phyloP scores from a whole-genome alignment of 306 rosid species.

The Trichosanthes cucumerina region DNA sequence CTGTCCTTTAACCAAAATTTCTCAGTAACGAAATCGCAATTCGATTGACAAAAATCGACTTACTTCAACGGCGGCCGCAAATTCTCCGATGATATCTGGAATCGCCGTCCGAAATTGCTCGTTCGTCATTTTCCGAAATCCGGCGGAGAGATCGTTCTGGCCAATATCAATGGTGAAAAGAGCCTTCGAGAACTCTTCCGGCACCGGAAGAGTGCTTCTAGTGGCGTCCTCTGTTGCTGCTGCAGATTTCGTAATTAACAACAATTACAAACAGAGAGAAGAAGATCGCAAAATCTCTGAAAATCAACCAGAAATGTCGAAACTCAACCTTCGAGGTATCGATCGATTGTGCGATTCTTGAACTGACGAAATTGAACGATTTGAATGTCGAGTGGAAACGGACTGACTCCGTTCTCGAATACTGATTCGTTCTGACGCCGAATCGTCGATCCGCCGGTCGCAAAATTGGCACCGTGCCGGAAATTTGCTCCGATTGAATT shows the following conservation, averaged over 20 bases:
- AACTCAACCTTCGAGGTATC: constrained; percentile 29
- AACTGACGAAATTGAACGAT: constrained; percentile 40
- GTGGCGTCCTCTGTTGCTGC: constrained; percentile 24
- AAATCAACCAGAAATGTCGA: not conserved
- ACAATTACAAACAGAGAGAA: not conserved
- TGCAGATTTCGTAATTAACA: not conserved
- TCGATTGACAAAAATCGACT: not conserved
- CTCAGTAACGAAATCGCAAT: not conserved
- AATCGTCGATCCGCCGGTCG: constrained; percentile 61
- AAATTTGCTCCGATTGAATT: constrained; percentile 66
- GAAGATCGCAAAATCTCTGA: not conserved
- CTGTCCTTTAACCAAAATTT: not conserved
- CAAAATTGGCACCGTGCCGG: constrained; percentile 79
- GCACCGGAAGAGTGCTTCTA: constrained; percentile 30
- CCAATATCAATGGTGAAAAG: constrained; percentile 70
- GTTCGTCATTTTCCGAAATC: constrained; percentile 22
- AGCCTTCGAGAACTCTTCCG: constrained; percentile 59
- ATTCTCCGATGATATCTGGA: constrained; percentile 37
- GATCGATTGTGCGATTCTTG: constrained; percentile 41
- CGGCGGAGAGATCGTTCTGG: constrained; percentile 69
- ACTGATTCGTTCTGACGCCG: constrained; percentile 37
- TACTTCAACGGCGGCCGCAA: constrained; percentile 41
- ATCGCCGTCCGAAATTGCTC: constrained; percentile 23
- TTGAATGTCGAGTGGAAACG: constrained; percentile 64
- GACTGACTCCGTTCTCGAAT: constrained; percentile 44